These are phyloP conservation scores for Phytophthora pseudosyringae DNA, from an alignment of 352 stramenopile genomes.

Conservation along the genomic window DNA sequence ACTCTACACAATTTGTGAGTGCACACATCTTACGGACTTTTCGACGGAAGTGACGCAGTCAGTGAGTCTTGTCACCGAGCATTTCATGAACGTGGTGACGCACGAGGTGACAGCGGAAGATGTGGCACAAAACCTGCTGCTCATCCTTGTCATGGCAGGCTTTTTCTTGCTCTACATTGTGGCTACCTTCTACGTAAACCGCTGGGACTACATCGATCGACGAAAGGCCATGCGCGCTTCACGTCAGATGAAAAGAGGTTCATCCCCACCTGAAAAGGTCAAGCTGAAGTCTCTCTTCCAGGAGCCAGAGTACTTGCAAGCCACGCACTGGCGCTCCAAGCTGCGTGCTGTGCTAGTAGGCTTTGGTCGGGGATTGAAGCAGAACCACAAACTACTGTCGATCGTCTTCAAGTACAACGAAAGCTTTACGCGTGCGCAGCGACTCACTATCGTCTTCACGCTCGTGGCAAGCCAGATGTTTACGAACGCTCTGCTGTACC, in stretches of 20 bases:
- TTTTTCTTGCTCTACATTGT: conserved; percentile 68
- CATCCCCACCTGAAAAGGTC: conserved; percentile 48
- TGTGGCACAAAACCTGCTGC: conserved; percentile 59
- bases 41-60: conserved; percentile 70
- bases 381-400: conserved; percentile 73
- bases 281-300: conserved; percentile 69
- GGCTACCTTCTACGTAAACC: conserved; percentile 63
- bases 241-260: conserved; percentile 38
- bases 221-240: conserved; percentile 43
- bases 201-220: conserved; percentile 62
- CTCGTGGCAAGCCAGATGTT: conserved; percentile 80
- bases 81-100: conserved; percentile 68
- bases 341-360: conserved; percentile 39
- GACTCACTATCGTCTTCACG: conserved; percentile 75
- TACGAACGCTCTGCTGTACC: conserved; percentile 68
- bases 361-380: conserved; percentile 60
- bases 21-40: conserved; percentile 79
- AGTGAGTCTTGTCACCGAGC: conserved; percentile 54
- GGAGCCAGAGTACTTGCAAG: conserved; percentile 63
- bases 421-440: conserved; percentile 65
- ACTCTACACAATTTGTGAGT: conserved; percentile 79
- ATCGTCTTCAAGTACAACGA: conserved; percentile 82
- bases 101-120: conserved; percentile 63
- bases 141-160: conserved; percentile 55
- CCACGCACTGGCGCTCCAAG: conserved; percentile 55